A percentile compares a stretch with the other conserved stretches of the same genome.
Evolutionary conservation across 768 basidiomycete genomes (phyloP).

Genomic region (Gelatoporia subvermispora): DNA sequence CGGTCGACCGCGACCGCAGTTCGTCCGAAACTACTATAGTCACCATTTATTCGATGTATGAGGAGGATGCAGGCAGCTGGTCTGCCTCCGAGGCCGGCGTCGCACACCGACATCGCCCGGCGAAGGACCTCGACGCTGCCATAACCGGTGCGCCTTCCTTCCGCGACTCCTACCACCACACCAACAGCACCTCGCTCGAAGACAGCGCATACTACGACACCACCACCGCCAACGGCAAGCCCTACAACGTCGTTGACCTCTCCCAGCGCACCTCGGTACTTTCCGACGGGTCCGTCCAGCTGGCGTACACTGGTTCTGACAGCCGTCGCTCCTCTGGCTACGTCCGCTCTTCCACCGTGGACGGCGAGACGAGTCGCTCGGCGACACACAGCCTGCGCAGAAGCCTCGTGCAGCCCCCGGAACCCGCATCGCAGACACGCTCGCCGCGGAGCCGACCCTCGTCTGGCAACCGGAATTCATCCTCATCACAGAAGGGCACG

Average conservation of each 20-base stretch:
- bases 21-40: conserved; percentile 75
- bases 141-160: conserved; percentile 27
- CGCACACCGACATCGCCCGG: conserved; percentile 26
- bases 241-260: conserved; percentile 18
- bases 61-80: conserved; percentile 55
- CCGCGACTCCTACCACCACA: conserved; percentile 28
- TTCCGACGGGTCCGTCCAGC: conserved; percentile 22
- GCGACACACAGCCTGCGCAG: background rate
- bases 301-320: conserved; percentile 18
- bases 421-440: background rate
- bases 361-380: background rate
- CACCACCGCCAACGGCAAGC: conserved; percentile 21
- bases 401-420: background rate
- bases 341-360: conserved; percentile 4
- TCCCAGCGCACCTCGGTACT: conserved; percentile 19
- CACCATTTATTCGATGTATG: conserved; percentile 87
- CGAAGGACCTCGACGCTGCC: conserved; percentile 29
- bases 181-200: conserved; percentile 18
- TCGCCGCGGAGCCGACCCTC: conserved; percentile 9
- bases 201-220: conserved; percentile 27
- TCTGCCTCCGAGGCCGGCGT: conserved; percentile 25
- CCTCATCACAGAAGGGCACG: conserved; percentile 1
- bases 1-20: conserved; percentile 40
- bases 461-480: conserved; percentile 4
- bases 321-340: conserved; percentile 18